phyloP scores from a whole-genome alignment of 148 eudicot genomes.

The Pharnaceum exiguum region DNA sequence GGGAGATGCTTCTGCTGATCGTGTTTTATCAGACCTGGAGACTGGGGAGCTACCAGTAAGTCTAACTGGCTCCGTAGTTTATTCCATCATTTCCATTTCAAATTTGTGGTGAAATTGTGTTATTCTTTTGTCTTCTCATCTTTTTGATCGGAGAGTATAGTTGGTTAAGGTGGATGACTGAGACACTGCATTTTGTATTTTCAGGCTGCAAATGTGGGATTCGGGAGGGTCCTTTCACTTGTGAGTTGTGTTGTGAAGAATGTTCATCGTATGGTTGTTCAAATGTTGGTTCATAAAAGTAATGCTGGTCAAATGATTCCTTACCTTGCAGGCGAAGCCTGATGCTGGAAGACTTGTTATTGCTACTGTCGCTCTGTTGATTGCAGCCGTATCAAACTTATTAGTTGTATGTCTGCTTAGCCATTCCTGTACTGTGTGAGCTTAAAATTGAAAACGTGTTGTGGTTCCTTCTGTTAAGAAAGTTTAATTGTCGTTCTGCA shows the following conservation, averaged over 20 bases:
- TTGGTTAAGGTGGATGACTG: slow-evolving; percentile 13
- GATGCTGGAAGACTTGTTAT: slow-evolving; percentile 64
- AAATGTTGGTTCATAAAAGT: neutral
- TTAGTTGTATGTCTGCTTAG: slow-evolving; percentile 49
- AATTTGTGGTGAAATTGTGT: too few relatives aligned
- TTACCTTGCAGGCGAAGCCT: slow-evolving; percentile 68
- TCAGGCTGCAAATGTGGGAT: slow-evolving; percentile 84
- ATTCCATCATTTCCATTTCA: neutral
- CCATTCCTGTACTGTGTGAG: slow-evolving; percentile 1
- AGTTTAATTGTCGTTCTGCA: slow-evolving; percentile 30
- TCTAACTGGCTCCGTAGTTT: neutral
- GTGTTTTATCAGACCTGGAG: slow-evolving; percentile 60
- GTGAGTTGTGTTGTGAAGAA: slow-evolving; percentile 38
- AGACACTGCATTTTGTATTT: slow-evolving; percentile 14
- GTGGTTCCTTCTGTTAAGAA: neutral
- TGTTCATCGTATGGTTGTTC: neutral
- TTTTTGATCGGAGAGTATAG: neutral
- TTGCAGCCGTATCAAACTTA: slow-evolving; percentile 70
- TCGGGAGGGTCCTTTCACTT: slow-evolving; percentile 63
- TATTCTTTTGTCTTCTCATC: neutral
- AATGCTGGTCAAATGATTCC: neutral
- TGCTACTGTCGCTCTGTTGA: slow-evolving; percentile 71
- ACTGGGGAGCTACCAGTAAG: slow-evolving; percentile 71
- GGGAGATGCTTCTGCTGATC: slow-evolving; percentile 26
- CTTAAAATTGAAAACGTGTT: neutral